A percentile compares a stretch with the other conserved stretches of the same genome.
phyloP scores from a whole-genome alignment of 345 rosid genomes.

The Bruguiera gymnorhiza region DNA sequence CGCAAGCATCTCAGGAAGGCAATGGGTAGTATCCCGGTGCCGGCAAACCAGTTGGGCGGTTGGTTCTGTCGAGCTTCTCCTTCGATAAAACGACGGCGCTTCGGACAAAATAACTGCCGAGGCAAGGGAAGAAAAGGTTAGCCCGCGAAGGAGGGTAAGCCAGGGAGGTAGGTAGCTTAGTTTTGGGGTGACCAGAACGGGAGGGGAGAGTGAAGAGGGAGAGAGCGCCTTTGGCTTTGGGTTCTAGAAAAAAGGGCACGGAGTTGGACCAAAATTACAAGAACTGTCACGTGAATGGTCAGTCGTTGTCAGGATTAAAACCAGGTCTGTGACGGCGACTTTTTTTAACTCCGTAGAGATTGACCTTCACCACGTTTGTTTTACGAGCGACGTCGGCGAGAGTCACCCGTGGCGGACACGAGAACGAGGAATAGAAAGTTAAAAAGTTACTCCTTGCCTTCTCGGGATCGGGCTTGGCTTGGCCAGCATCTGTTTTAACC shows the following conservation, averaged over 20 bases:
- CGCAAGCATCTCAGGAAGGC: slow-evolving; percentile 14
- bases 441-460: not conserved
- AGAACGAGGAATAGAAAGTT: not conserved
- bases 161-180: slow-evolving; percentile 1
- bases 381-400: slow-evolving; percentile 7
- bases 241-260: not conserved
- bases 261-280: slow-evolving; percentile 8
- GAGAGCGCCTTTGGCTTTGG: not conserved
- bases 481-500: too few relatives aligned
- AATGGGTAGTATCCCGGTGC: slow-evolving; percentile 12
- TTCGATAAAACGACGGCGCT: slow-evolving; percentile 11
- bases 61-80: too few relatives aligned
- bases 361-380: not conserved
- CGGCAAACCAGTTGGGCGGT: not conserved
- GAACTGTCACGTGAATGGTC: slow-evolving; percentile 15
- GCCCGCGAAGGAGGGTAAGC: slow-evolving; percentile 31
- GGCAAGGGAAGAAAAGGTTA: not conserved
- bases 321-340: not conserved
- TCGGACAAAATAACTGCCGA: not conserved
- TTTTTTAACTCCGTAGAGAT: not conserved
- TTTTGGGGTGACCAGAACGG: slow-evolving; percentile 1
- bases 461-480: too few relatives aligned
- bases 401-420: too few relatives aligned
- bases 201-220: not conserved
- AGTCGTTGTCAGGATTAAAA: slow-evolving; percentile 5